These are phyloP conservation scores for Capsicum baccatum DNA, from an alignment of 257 asterid species.

Conservation along the genomic window DNA sequence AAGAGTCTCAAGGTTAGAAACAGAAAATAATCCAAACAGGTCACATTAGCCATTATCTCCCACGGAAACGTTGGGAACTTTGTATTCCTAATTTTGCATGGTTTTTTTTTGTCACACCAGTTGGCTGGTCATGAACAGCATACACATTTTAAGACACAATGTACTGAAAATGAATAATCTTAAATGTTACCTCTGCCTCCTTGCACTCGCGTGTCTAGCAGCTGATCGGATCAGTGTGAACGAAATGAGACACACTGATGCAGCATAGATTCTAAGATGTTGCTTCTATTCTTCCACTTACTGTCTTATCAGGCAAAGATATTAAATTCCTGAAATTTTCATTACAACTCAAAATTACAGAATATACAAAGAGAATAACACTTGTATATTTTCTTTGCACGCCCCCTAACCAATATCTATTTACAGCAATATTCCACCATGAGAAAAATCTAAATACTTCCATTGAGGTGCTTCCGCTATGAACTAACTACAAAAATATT, in stretches of 20 bases:
- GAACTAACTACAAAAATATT: slow-evolving; percentile 36
- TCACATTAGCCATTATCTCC: background rate
- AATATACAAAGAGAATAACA: slow-evolving; percentile 36
- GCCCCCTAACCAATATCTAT: slow-evolving; percentile 34
- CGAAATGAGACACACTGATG: background rate
- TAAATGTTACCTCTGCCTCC: background rate
- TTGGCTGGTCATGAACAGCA: slow-evolving; percentile 23
- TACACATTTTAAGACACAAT: background rate
- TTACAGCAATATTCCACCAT: slow-evolving; percentile 28
- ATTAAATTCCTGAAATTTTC: background rate
- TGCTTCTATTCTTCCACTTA: background rate
- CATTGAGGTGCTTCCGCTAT: slow-evolving; percentile 30
- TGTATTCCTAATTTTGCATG: background rate
- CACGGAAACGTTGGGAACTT: background rate
- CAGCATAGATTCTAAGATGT: background rate
- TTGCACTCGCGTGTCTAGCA: slow-evolving; percentile 16
- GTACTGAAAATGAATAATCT: background rate
- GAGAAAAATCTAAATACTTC: slow-evolving; percentile 32
- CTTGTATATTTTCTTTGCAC: background rate
- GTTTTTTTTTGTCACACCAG: background rate
- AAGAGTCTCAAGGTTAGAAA: background rate
- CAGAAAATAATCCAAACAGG: background rate
- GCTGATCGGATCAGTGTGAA: slow-evolving; percentile 7
- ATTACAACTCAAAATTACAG: slow-evolving; percentile 22
- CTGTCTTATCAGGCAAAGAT: background rate